These are phyloP conservation scores for Lithohypha guttulata DNA, from an alignment of 2,329 filamentous ascomycete species.

Conservation along the genomic window DNA sequence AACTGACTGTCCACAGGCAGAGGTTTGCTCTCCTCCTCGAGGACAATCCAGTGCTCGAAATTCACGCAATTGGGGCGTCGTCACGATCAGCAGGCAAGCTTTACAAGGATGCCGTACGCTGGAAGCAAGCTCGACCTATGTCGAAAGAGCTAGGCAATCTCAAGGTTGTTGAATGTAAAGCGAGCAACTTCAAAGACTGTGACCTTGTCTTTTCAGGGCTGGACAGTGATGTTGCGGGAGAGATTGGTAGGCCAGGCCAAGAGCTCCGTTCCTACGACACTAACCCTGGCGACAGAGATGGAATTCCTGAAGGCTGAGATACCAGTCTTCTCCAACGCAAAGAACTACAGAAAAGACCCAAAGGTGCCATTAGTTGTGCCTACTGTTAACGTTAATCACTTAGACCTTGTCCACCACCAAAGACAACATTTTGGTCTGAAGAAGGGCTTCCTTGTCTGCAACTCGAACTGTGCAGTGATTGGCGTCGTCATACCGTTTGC, in stretches of 20 bases:
- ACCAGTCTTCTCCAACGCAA: slow-evolving; percentile 92
- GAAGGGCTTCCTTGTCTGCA: slow-evolving; percentile 90
- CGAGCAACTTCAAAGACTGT: slow-evolving; percentile 75
- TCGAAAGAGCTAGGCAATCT: slow-evolving; percentile 63
- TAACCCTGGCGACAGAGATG: slow-evolving; percentile 51
- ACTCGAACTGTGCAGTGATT: slow-evolving; percentile 96
- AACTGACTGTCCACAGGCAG: too few relatives aligned
- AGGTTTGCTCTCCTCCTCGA: slow-evolving; percentile 88
- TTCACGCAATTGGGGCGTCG: slow-evolving; percentile 84
- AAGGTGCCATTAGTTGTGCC: slow-evolving; percentile 88
- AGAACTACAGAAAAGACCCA: slow-evolving; percentile 88
- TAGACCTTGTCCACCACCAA: slow-evolving; percentile 84
- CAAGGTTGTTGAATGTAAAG: slow-evolving; percentile 73
- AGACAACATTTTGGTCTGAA: slow-evolving; percentile 58
- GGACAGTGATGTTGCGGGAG: slow-evolving; percentile 83
- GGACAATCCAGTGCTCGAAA: slow-evolving; percentile 72
- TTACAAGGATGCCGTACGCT: slow-evolving; percentile 86
- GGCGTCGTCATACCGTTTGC: slow-evolving; percentile 91
- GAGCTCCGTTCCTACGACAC: neutral
- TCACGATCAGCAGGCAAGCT: slow-evolving; percentile 82
- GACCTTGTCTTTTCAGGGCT: slow-evolving; percentile 89
- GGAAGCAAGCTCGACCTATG: slow-evolving; percentile 87
- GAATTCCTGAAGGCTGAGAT: slow-evolving; percentile 81
- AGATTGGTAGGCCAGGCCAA: slow-evolving; percentile 58
- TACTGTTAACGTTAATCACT: slow-evolving; percentile 81